Base-by-base conservation (phyloP, 768 basidiomycete genomes). In the Calocera cornea region DNA sequence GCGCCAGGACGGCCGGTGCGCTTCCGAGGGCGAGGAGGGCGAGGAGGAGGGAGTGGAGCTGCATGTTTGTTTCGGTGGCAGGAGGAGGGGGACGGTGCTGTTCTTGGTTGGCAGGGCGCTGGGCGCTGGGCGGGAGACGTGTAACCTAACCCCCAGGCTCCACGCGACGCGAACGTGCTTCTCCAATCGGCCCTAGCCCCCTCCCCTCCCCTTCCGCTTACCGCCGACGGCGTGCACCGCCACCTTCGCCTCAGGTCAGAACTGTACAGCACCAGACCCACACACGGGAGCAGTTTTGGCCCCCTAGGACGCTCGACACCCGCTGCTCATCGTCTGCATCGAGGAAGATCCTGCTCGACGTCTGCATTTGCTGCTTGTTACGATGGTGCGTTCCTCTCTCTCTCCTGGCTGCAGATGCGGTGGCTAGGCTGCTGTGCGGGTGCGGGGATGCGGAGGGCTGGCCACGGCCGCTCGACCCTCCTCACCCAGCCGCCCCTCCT, bases 211-310 rank as follows among this genome's bases (percentile, higher is more conserved):
- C 7, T 47, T 47, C 19, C 19, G 44, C 5, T 19, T 47, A 47
- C 24, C 19, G 44, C 44, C 44, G 44, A 47, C 5, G 44, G 44
- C 5, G 5, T 19, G 5, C 8, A 5, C 44, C 5, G 8, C 44
- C 44, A 60, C 27, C 54, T 11, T 29, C 14, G 22, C 14, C 11
- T 14, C 7, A 60, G 31, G 54, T 8, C 19, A 60, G 22, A 60
- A 60, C 54, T 60, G 54, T 60, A 60, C 54, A 60, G 54, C 19
- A 5, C 54, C 54, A 60, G 14, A n/a, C n/a, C n/a, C n/a, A n/a
- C n/a, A n/a, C n/a, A n/a, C 54, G 54, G 31, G 54, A 33, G 24
- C 54, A 60, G 24, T 29, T 60, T 60, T 33, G 16, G n/a, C 31
- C 2, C 54, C 16, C 54, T 33, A 2, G 54, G 2, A 27, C 54